These are phyloP conservation scores for Fusarium sp. DNA, from an alignment of 2,329 filamentous ascomycete genomes.

Conservation along the genomic window DNA sequence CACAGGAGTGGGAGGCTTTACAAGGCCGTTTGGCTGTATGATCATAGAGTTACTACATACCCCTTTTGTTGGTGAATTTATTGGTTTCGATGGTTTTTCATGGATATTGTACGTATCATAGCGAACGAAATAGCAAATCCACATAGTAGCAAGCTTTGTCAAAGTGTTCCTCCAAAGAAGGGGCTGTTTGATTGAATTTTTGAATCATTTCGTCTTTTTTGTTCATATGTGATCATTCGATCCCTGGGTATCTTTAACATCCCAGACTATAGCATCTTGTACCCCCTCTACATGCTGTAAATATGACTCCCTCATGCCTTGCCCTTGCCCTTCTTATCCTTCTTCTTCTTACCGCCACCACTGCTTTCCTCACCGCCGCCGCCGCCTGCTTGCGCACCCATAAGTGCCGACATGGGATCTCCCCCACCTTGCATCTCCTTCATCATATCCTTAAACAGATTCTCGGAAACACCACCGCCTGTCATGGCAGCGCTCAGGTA, in stretches of 20 bases:
- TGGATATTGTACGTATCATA: conserved; percentile 32
- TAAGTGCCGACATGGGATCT: conserved; percentile 58
- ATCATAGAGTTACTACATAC: conserved; percentile 45
- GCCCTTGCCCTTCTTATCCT: conserved; percentile 62
- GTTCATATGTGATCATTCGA: conserved; percentile 28
- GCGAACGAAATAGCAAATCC: conserved; percentile 26
- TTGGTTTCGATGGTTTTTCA: conserved; percentile 15
- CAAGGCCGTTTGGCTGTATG: conserved; percentile 55
- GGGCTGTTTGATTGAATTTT: conserved; percentile 27
- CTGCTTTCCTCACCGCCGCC: conserved; percentile 46
- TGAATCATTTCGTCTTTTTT: conserved; percentile 34
- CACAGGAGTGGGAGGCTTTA: conserved; percentile 66
- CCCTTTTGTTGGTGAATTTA: conserved; percentile 34
- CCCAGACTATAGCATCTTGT: conserved; percentile 24
- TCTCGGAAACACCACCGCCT: conserved; percentile 92
- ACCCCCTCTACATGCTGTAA: not conserved
- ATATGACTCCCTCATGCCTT: conserved; percentile 39
- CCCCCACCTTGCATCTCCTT: conserved; percentile 78
- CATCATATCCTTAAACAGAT: conserved; percentile 97
- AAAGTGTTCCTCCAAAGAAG: conserved; percentile 5
- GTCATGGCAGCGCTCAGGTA: conserved; percentile 90
- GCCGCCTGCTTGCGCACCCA: conserved; percentile 52
- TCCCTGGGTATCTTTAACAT: conserved; percentile 35
- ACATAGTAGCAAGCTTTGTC: conserved; percentile 28
- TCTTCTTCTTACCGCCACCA: conserved; percentile 55